Conservation (phyloP, 768 basidiomycete genomes). For the Kwoniella botswanensis region DNA sequence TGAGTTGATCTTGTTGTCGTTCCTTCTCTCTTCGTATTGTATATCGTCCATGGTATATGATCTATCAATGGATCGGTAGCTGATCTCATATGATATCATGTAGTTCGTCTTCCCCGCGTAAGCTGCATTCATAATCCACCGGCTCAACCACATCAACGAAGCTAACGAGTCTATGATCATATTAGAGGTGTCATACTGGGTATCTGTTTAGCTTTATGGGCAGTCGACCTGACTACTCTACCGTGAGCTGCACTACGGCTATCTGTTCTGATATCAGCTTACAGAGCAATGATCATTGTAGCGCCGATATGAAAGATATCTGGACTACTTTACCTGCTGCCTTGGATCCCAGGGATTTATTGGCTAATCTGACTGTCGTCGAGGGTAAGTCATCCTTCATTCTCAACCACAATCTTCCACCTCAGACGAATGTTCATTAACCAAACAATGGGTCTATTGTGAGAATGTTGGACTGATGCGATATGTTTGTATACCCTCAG, state of each 20-base stretch:
- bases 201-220: conserved; percentile 31
- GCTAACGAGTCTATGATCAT: neutral
- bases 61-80: no score
- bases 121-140: conserved; percentile 8
- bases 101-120: conserved; percentile 53
- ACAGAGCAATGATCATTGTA: neutral
- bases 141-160: neutral
- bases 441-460: no score
- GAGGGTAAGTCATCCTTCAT: conserved; percentile 29
- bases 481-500: conserved; percentile 9
- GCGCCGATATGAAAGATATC: conserved; percentile 46
- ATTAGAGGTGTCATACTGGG: conserved; percentile 49
- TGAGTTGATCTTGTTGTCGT: conserved; percentile 18
- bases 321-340: conserved; percentile 41
- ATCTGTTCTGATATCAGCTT: neutral
- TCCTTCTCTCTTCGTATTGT: neutral
- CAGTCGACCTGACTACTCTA: conserved; percentile 37
- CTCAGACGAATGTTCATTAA: no score
- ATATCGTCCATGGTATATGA: no score
- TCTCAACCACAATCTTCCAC: neutral
- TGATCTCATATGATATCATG: neutral
- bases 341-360: conserved; percentile 49
- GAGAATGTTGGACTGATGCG: no score
- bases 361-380: conserved; percentile 51
- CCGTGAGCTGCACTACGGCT: conserved; percentile 29